Evolutionary conservation across 2,329 filamentous ascomycete species (phyloP).

Genomic region (Beauveria rudraprayagi): DNA sequence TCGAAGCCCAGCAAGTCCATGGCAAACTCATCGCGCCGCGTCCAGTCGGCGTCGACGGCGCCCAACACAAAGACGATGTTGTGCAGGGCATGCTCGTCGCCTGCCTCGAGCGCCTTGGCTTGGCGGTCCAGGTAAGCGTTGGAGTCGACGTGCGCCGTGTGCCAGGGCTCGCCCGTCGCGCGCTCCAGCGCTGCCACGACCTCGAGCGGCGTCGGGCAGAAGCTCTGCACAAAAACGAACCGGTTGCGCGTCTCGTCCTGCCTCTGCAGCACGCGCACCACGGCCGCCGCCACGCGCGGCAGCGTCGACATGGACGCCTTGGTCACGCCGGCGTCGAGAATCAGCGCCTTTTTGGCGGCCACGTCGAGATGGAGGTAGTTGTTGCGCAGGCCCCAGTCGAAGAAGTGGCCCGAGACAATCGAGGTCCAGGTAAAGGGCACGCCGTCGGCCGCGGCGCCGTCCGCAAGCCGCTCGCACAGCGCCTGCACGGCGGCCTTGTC

Average conservation of each 20-base stretch:
- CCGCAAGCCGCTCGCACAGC: constrained; percentile 21
- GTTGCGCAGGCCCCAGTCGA: constrained; percentile 40
- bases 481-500: constrained; percentile 26
- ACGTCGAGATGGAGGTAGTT: constrained; percentile 35
- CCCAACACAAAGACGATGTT: constrained; percentile 43
- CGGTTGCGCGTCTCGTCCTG: constrained; percentile 44
- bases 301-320: constrained; percentile 43
- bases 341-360: constrained; percentile 31
- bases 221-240: constrained; percentile 37
- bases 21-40: constrained; percentile 33
- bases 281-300: constrained; percentile 37
- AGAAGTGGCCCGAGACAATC: constrained; percentile 35
- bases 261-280: constrained; percentile 42
- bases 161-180: constrained; percentile 35
- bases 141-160: constrained; percentile 25
- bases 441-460: constrained; percentile 21
- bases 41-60: constrained; percentile 41
- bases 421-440: constrained; percentile 43
- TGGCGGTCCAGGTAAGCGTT: constrained; percentile 31
- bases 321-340: constrained; percentile 45
- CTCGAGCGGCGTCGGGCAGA: constrained; percentile 39
- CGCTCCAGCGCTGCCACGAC: constrained; percentile 42
- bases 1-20: constrained; percentile 39
- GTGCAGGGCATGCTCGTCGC: constrained; percentile 31
- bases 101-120: constrained; percentile 29